Conservation (phyloP, 306 rosid genomes). For the Benincasa hispida region DNA sequence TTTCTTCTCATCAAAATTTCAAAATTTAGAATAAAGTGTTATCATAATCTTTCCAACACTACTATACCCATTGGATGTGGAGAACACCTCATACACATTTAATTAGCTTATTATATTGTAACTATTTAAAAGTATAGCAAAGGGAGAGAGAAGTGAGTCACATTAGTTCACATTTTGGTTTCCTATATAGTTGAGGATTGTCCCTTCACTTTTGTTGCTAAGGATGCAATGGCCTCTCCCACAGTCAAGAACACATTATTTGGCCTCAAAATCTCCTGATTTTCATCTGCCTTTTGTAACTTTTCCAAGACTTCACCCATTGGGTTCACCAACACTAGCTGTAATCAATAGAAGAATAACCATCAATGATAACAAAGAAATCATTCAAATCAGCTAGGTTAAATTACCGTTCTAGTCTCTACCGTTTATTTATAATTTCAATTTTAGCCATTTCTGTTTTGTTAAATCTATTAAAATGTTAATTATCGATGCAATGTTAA, state of each 20-base stretch:
- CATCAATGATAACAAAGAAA: not conserved
- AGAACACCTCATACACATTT: not conserved
- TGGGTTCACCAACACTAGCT: conserved; percentile 90
- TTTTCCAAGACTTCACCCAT: conserved; percentile 69
- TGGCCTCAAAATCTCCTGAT: conserved; percentile 20
- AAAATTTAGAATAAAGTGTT: too few relatives aligned
- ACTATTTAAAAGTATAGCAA: not conserved
- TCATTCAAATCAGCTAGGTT: too few relatives aligned
- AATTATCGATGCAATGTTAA: too few relatives aligned
- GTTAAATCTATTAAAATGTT: too few relatives aligned
- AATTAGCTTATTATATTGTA: not conserved
- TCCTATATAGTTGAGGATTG: conserved; percentile 16
- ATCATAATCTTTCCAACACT: too few relatives aligned
- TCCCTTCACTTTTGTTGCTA: conserved; percentile 34
- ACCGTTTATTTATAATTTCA: too few relatives aligned
- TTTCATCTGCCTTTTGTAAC: conserved; percentile 40
- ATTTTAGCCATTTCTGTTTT: too few relatives aligned
- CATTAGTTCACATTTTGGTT: not conserved
- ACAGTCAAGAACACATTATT: conserved; percentile 55
- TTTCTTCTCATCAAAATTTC: too few relatives aligned
- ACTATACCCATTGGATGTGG: not conserved
- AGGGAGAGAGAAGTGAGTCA: not conserved
- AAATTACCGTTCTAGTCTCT: too few relatives aligned
- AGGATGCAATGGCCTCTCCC: conserved; percentile 59
- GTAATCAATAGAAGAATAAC: too few relatives aligned